Base-by-base conservation (phyloP, 306 rosid genomes). In the Cucurbita argyrosperma region DNA sequence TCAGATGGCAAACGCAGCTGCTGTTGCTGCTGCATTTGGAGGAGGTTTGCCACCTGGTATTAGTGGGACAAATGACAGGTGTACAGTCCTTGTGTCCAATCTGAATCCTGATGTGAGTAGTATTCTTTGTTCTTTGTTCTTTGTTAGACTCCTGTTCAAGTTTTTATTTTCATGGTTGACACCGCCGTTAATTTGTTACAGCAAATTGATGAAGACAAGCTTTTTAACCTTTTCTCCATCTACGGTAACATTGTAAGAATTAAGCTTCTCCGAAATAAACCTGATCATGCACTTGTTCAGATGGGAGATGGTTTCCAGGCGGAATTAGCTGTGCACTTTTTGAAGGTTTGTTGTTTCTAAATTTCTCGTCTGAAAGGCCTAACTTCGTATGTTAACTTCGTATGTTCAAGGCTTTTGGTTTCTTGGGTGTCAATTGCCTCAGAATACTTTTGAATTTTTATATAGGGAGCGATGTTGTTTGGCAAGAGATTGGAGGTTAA, bases 281-380 rank as follows among this genome's bases (percentile, higher is more conserved):
- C 99, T 19, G 99, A 95, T 84, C 97, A 95, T 75, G 99, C 97
- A 47, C 99, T 95, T 50, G 82, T 95, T 58, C 96, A 95, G 83
- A 95, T 95, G 99, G 97, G 97, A 26, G 99, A 95, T 82, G 99
- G 99, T 74, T 95, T 95, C 75, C 99, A 95, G 79, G 92, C 97
- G 61, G 99, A 95, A 85, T 74, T 95, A 79, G 99, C 99, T 13
- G 99, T 95, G 5, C 92, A 95, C 81, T 95, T 91, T 78, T 78
- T 95, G 80, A 95, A 95, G 99, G 99, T 95, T 70, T 62, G 88
- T 76, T 77, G 76, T 77, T 7, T 62, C 37, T 46, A 45, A 71
- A 71, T 56, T 43, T 73, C 52, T 47, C 12, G 52, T 47, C 13
- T 47, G 52, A 47, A 47, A 47, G 52, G 52, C 15, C 52, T 47